phyloP scores from a whole-genome alignment of 2,329 filamentous ascomycete species.

The Aspergillus caelatus region DNA sequence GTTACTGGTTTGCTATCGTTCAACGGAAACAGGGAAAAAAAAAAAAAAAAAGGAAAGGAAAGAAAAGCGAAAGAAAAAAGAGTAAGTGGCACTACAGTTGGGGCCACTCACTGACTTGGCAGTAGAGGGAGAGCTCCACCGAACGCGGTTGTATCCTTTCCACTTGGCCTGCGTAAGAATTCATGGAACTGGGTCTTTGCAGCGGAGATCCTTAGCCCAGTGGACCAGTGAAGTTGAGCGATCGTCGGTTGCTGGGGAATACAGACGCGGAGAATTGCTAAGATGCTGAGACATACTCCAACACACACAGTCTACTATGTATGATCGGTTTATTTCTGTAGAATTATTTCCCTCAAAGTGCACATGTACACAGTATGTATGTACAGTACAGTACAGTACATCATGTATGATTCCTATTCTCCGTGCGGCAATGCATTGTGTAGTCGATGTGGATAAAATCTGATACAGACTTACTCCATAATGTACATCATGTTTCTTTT shows the following conservation, averaged over 20 bases:
- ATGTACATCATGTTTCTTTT: not conserved
- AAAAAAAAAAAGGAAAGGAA: not conserved
- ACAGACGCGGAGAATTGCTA: not conserved
- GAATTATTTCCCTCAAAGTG: not conserved
- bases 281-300: slow-evolving; percentile 1
- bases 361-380: too few species aligned
- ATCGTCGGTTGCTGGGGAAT: slow-evolving; percentile 7
- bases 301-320: not conserved
- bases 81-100: not conserved
- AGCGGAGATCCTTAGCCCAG: not conserved
- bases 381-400: not conserved
- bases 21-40: not conserved
- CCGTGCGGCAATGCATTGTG: not conserved
- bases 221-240: not conserved
- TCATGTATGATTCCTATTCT: not conserved
- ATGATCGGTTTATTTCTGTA: not conserved
- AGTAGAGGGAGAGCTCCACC: not conserved
- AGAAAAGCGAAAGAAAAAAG: not conserved
- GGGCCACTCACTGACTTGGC: not conserved
- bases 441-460: not conserved
- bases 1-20: not conserved
- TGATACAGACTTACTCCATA: not conserved
- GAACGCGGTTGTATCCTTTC: not conserved
- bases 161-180: not conserved
- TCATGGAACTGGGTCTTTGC: slow-evolving; percentile 2